phyloP scores from a whole-genome alignment of 129 eudicot species.

The Solidago caesia region DNA sequence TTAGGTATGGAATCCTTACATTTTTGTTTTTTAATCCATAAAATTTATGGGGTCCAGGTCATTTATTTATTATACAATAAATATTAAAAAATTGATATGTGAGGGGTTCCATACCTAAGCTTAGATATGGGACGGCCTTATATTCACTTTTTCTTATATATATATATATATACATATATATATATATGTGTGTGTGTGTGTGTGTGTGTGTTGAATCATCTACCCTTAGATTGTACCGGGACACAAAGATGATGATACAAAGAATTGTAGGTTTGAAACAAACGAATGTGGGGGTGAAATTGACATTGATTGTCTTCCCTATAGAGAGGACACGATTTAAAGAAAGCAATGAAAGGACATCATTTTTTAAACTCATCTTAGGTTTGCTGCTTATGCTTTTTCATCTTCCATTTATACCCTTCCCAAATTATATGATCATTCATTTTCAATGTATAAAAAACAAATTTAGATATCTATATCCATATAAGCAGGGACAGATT shows the following conservation, averaged over 20 bases:
- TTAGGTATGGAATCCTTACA: too few species aligned
- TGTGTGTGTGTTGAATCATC: background rate
- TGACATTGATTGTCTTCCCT: conserved; percentile 44
- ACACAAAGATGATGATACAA: conserved; percentile 25
- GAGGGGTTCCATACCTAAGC: too few species aligned
- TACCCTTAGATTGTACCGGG: conserved; percentile 13
- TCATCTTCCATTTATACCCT: conserved; percentile 9
- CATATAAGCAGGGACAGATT: too few species aligned
- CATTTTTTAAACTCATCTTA: conserved; percentile 27
- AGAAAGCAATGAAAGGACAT: conserved; percentile 42
- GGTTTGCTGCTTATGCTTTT: conserved; percentile 27
- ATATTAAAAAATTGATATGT: too few species aligned
- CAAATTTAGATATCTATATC: too few species aligned
- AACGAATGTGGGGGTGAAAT: conserved; percentile 27
- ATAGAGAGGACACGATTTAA: conserved; percentile 49
- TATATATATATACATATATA: too few species aligned
- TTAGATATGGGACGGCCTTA: too few species aligned
- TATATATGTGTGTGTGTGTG: too few species aligned
- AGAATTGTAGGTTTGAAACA: conserved; percentile 25
- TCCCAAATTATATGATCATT: background rate
- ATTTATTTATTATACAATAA: too few species aligned
- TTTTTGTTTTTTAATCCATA: too few species aligned
- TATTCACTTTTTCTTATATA: too few species aligned
- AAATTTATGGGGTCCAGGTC: too few species aligned
- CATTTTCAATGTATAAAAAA: background rate